Evolutionary conservation across 1,284 basidiomycete genomes (phyloP).

Genomic region (Trametes hirsuta): DNA sequence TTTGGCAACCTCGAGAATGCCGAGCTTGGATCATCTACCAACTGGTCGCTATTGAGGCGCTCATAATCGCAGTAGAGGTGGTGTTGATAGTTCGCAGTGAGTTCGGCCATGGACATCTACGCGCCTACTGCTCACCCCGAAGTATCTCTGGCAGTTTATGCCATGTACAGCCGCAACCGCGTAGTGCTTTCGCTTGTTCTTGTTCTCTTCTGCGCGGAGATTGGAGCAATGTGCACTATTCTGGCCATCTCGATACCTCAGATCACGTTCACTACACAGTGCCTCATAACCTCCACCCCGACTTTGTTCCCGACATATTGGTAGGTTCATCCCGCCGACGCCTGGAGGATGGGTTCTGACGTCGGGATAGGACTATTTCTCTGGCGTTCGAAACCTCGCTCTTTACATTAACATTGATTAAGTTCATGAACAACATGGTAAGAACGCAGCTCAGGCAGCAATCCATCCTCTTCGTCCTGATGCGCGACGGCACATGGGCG

Average conservation of each 20-base stretch:
- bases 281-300: slow-evolving; percentile 17
- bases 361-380: slow-evolving; percentile 12
- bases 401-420: slow-evolving; percentile 11
- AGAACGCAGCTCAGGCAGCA: background rate
- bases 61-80: slow-evolving; percentile 20
- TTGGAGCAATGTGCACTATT: slow-evolving; percentile 17
- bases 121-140: background rate
- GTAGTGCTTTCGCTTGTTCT: slow-evolving; percentile 9
- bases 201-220: slow-evolving; percentile 18
- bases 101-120: background rate
- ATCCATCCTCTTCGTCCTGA: slow-evolving; percentile 8
- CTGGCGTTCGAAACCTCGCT: slow-evolving; percentile 18
- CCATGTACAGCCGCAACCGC: slow-evolving; percentile 22
- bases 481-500: slow-evolving; percentile 19
- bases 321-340: background rate
- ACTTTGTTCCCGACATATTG: slow-evolving; percentile 16
- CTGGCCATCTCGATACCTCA: slow-evolving; percentile 16
- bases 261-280: slow-evolving; percentile 14
- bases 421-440: background rate
- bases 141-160: slow-evolving; percentile 15
- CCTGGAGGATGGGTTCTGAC: background rate
- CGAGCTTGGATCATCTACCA: slow-evolving; percentile 20
- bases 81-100: slow-evolving; percentile 20
- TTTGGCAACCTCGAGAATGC: slow-evolving; percentile 9
- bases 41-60: slow-evolving; percentile 6